These are phyloP conservation scores for Naganishia albida DNA, from an alignment of 1,284 basidiomycete genomes.

Conservation along the genomic window DNA sequence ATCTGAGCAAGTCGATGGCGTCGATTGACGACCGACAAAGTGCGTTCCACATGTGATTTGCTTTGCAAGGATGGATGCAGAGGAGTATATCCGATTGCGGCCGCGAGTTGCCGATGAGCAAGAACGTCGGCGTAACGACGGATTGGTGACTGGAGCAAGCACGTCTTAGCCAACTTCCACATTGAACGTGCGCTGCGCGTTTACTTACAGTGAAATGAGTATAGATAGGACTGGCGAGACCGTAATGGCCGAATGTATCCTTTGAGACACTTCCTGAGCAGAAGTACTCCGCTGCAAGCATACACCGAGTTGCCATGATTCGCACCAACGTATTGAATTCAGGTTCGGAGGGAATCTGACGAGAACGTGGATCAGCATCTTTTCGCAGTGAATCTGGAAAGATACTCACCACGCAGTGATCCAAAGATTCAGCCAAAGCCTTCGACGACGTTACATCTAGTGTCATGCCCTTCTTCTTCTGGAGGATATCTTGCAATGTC, in stretches of 20 bases:
- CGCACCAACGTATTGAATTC: slow-evolving; percentile 97
- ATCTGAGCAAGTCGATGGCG: slow-evolving; percentile 95
- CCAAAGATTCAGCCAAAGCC: slow-evolving; percentile 84
- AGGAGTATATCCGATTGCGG: slow-evolving; percentile 80
- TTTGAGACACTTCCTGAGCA: slow-evolving; percentile 89
- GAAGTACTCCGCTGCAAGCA: slow-evolving; percentile 98
- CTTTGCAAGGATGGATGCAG: slow-evolving; percentile 86
- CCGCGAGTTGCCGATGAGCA: slow-evolving; percentile 88
- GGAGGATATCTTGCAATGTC: slow-evolving; percentile 87
- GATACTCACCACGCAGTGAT: slow-evolving; percentile 76
- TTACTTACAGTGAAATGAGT: slow-evolving; percentile 81
- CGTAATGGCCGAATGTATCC: slow-evolving; percentile 95
- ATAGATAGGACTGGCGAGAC: slow-evolving; percentile 93
- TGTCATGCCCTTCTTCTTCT: slow-evolving; percentile 80
- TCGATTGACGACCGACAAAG: slow-evolving; percentile 84
- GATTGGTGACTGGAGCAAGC: slow-evolving; percentile 69
- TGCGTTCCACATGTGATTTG: slow-evolving; percentile 83
- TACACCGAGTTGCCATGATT: slow-evolving; percentile 98
- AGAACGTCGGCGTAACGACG: slow-evolving; percentile 94
- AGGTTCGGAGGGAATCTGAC: slow-evolving; percentile 72
- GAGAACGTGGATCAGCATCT: slow-evolving; percentile 5
- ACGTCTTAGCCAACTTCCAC: slow-evolving; percentile 1
- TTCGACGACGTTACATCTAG: slow-evolving; percentile 91
- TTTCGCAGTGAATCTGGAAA: not conserved
- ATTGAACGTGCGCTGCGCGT: not conserved